Evolutionary conservation across 176 grass and related monocot genomes (phyloP), one percentile per base, ranked within the genome.

Genomic region (Oryza meyeriana): DNA sequence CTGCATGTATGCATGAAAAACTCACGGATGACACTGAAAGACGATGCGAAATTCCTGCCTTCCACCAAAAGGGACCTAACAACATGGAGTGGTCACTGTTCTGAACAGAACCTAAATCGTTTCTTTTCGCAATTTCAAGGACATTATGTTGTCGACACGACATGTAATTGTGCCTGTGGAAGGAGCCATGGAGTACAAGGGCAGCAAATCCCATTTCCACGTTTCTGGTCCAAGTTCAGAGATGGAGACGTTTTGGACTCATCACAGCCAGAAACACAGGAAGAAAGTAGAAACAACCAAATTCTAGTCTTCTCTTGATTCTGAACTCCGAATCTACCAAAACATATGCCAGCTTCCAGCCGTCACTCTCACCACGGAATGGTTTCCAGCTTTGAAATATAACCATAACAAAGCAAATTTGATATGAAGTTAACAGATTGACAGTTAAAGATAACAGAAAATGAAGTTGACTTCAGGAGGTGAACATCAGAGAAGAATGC

Each of bases 291-390:
- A 0, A 28, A 27, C 40, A 28, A 27, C 40, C 24, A 40, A 40
- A 30, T 31, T 40, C 30, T 45, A 41, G 22, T 18, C 28, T 31
- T 58, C 13, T 24, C 26, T 58, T 61, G 24, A 27, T 63, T 69
- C 39, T 30, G 12, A 38, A 40, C 71, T 62, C 40, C 12, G 64
- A 78, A 88, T 83, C 40, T 33, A 82, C 64, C 64, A n/a, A 82
- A 38, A 47, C 72, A 82, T 70, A 77, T 82, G 64, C 50, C 30
- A 38, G 18, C 24, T 74, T 80, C 77, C 24, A 28, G 61, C 26
- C 29, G 55, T 82, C 72, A 50, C 50, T 36, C 12, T 87, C 8
- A 26, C 26, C 2, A 61, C 6, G 18, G 12, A 13, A 55, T 69
- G 2, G 38, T 74, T 74, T 33, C n/a, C 32, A 30, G 47, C 32